Conservation (phyloP, 495 filamentous ascomycete species). For the Annulohypoxylon nitens region DNA sequence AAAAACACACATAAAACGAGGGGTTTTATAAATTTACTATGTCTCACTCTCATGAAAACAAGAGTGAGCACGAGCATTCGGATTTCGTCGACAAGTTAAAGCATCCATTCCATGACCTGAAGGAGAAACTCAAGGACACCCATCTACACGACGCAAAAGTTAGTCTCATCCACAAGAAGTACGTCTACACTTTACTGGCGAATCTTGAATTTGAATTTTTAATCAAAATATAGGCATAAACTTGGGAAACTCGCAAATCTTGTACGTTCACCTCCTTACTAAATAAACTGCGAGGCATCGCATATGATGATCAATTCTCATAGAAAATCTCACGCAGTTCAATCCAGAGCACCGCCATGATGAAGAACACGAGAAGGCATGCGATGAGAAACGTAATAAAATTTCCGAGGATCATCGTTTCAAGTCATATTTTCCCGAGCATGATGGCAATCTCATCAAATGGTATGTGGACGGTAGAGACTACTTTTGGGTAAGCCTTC, state of each 20-base stretch:
- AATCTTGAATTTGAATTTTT: constrained; percentile 1
- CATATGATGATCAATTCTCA: constrained; percentile 14
- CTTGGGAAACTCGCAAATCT: constrained; percentile 69
- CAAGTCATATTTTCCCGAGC: constrained; percentile 85
- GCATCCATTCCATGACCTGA: constrained; percentile 57
- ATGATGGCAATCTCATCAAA: constrained; percentile 87
- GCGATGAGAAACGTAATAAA: constrained; percentile 80
- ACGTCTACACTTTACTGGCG: constrained; percentile 10
- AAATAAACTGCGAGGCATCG: neutral
- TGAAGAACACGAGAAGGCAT: constrained; percentile 87
- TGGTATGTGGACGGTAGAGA: constrained; percentile 97
- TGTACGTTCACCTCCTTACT: constrained; percentile 44
- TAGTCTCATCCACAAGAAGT: constrained; percentile 64
- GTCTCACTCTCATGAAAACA: constrained; percentile 30
- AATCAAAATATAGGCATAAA: constrained; percentile 57
- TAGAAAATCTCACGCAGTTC: constrained; percentile 57
- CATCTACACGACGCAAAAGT: constrained; percentile 64
- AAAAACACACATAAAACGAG: neutral
- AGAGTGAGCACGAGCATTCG: constrained; percentile 38
- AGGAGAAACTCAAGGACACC: constrained; percentile 62
- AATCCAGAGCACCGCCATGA: constrained; percentile 96
- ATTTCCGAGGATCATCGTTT: constrained; percentile 86
- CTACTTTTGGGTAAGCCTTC: constrained; percentile 80
- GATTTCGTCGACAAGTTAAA: constrained; percentile 51
- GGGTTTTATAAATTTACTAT: constrained; percentile 6